These are phyloP conservation scores for Phytopythium ostracodes DNA, from an alignment of 352 stramenopile genomes.

Conservation along the genomic window DNA sequence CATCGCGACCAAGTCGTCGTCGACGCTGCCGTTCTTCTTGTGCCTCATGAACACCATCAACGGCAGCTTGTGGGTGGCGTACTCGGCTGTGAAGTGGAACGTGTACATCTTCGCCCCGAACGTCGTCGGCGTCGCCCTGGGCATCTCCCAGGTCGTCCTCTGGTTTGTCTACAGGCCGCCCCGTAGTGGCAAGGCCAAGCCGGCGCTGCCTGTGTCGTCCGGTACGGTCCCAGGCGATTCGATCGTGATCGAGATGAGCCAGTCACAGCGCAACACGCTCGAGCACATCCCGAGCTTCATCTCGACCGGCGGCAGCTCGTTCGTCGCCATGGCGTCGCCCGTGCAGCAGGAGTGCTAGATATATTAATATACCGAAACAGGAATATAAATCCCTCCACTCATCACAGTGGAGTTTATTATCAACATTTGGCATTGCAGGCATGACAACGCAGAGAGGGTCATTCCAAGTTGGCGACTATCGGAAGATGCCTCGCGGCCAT, in stretches of 20 bases:
- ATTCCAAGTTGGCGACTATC: too few relatives aligned
- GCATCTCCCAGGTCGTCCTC: slow-evolving; percentile 32
- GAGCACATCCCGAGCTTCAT: slow-evolving; percentile 6
- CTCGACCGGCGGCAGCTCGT: not conserved
- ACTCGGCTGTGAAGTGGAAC: slow-evolving; percentile 34
- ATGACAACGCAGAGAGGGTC: too few relatives aligned
- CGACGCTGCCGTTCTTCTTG: slow-evolving; percentile 42
- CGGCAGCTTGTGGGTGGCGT: slow-evolving; percentile 42
- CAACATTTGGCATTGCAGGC: too few relatives aligned
- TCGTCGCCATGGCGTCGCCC: not conserved
- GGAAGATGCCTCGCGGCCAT: too few relatives aligned
- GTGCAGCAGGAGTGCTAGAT: not conserved
- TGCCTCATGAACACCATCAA: slow-evolving; percentile 40
- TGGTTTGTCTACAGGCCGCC: slow-evolving; percentile 33
- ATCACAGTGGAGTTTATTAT: too few relatives aligned
- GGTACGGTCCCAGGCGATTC: slow-evolving; percentile 1
- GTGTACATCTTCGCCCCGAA: slow-evolving; percentile 37
- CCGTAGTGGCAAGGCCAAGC: not conserved
- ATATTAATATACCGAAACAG: not conserved
- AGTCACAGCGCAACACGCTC: slow-evolving; percentile 1
- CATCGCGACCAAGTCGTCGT: slow-evolving; percentile 35
- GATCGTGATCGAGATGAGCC: slow-evolving; percentile 8
- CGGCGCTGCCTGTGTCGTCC: not conserved
- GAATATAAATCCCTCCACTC: not conserved
- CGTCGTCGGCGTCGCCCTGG: slow-evolving; percentile 34